Conservation (phyloP, 768 basidiomycete genomes). For the Rhodocollybia butyracea region DNA sequence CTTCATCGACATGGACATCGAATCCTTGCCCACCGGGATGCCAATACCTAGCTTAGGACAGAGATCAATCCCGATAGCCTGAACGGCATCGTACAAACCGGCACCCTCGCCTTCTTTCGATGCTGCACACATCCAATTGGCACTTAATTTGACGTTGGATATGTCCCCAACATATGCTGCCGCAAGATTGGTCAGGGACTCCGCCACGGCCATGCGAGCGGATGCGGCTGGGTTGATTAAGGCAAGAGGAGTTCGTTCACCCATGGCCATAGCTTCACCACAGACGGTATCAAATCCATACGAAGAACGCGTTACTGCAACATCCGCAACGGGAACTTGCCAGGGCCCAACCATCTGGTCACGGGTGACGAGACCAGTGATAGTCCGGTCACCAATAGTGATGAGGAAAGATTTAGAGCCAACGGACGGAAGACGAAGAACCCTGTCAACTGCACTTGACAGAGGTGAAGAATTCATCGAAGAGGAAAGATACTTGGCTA, state of each 20-base stretch:
- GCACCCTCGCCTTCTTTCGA: slow-evolving; percentile 86
- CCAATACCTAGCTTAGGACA: slow-evolving; percentile 92
- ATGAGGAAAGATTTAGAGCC: slow-evolving; percentile 97
- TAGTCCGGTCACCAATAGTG: slow-evolving; percentile 93
- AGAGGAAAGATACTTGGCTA: slow-evolving; percentile 62
- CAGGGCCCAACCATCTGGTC: slow-evolving; percentile 99
- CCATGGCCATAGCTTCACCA: slow-evolving; percentile 99
- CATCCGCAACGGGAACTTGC: slow-evolving; percentile 97
- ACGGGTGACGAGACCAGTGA: slow-evolving; percentile 91
- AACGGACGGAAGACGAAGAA: slow-evolving; percentile 88
- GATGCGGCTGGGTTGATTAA: slow-evolving; percentile 86
- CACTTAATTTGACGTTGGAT: slow-evolving; percentile 85
- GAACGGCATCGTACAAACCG: slow-evolving; percentile 84
- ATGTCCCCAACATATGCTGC: slow-evolving; percentile 75
- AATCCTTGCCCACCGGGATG: slow-evolving; percentile 99
- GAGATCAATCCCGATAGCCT: slow-evolving; percentile 88
- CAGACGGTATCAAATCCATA: slow-evolving; percentile 84
- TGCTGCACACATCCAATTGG: slow-evolving; percentile 99
- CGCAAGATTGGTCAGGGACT: slow-evolving; percentile 87
- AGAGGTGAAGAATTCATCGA: slow-evolving; percentile 15
- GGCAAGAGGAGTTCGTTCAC: slow-evolving; percentile 92
- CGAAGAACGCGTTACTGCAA: slow-evolving; percentile 91
- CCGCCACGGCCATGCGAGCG: slow-evolving; percentile 93
- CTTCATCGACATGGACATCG: slow-evolving; percentile 99
- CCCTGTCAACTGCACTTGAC: slow-evolving; percentile 65